phyloP scores from a whole-genome alignment of 805 yeast genomes.

The Ogataea pilisensis region DNA sequence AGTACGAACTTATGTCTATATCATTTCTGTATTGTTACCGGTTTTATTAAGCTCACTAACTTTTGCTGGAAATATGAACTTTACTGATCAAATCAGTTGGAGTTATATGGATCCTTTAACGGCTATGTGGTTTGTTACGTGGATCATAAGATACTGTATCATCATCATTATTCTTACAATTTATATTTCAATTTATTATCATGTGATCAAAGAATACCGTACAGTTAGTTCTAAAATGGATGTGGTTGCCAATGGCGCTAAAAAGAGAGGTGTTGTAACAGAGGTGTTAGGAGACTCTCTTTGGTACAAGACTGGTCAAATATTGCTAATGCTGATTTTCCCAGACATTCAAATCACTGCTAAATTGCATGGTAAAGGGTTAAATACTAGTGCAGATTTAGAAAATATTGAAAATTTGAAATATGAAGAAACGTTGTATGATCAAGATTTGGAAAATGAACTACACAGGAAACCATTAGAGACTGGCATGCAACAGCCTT shows the following conservation, averaged over 20 bases:
- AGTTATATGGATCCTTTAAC: conserved; percentile 66
- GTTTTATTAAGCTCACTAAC: conserved; percentile 67
- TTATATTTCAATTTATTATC: conserved; percentile 67
- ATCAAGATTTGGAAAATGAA: conserved; percentile 1
- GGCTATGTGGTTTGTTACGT: conserved; percentile 76
- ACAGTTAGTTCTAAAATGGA: conserved; percentile 42
- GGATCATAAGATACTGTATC: conserved; percentile 77
- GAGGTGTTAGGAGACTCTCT: conserved; percentile 25
- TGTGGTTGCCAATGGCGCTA: conserved; percentile 8
- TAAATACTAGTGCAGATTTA: conserved; percentile 25
- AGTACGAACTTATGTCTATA: conserved; percentile 55
- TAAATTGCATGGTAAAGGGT: conserved; percentile 26
- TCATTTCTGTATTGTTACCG: conserved; percentile 56
- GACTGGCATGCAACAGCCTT: conserved; percentile 1
- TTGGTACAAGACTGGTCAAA: conserved; percentile 29
- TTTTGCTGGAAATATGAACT: conserved; percentile 53
- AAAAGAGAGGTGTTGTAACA: conserved; percentile 14
- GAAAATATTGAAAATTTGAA: conserved; percentile 23
- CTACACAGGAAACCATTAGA: conserved; percentile 2
- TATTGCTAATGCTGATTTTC: conserved; percentile 26
- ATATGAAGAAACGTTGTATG: conserved; percentile 7
- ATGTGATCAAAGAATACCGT: conserved; percentile 61
- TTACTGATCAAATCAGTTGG: conserved; percentile 64
- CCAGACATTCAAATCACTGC: conserved; percentile 30
- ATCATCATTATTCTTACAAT: conserved; percentile 57